Conservation (phyloP, 2,329 filamentous ascomycete species). For the Parastagonospora avenae region DNA sequence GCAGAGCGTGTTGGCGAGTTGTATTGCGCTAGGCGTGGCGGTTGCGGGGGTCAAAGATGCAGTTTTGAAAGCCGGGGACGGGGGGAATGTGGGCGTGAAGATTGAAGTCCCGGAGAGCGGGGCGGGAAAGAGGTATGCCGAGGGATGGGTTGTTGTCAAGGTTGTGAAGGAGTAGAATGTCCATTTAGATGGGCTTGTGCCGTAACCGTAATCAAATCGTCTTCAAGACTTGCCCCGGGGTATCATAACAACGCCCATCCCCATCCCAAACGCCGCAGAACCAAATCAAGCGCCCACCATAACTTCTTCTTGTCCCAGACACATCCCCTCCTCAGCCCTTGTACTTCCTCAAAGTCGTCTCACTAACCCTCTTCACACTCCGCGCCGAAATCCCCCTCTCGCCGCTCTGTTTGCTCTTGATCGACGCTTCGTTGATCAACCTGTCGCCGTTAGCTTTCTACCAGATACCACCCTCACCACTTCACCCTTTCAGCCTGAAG, state of each 20-base stretch:
- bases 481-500: not conserved
- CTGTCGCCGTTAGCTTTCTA: constrained; percentile 54
- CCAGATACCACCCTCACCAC: not conserved
- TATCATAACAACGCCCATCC: constrained; percentile 1
- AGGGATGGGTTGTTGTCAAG: constrained; percentile 55
- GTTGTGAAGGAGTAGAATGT: constrained; percentile 29
- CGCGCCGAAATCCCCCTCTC: constrained; percentile 76
- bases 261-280: constrained; percentile 1
- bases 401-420: constrained; percentile 74
- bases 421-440: constrained; percentile 78
- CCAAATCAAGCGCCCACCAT: not conserved
- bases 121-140: constrained; percentile 48
- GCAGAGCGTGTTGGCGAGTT: constrained; percentile 36
- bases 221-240: not conserved
- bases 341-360: constrained; percentile 53
- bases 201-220: too few relatives aligned
- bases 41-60: constrained; percentile 30
- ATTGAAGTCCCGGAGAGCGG: constrained; percentile 45
- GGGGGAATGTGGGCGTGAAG: constrained; percentile 25
- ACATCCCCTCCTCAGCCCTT: constrained; percentile 35
- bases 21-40: constrained; percentile 40
- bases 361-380: constrained; percentile 77
- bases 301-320: not conserved
- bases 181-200: not conserved
- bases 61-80: constrained; percentile 2